Evolutionary conservation across 2,329 filamentous ascomycete genomes (phyloP).

Genomic region (Helicocarpus griseus): DNA sequence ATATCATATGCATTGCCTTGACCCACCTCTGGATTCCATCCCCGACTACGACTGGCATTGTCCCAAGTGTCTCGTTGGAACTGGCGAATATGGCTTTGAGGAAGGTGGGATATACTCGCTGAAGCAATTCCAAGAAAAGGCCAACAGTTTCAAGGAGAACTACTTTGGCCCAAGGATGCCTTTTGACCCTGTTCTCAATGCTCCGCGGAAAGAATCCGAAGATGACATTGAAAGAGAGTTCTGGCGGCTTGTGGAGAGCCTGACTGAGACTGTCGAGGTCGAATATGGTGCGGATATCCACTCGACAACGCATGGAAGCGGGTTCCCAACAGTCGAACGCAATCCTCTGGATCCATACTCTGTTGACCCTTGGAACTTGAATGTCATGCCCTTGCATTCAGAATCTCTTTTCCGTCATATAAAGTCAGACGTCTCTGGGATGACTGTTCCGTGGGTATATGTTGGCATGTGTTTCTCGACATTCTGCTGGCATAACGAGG

Average conservation of each 20-base stretch:
- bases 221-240: slow-evolving; percentile 96
- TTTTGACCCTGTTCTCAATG: slow-evolving; percentile 74
- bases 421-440: slow-evolving; percentile 95
- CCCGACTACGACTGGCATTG: slow-evolving; percentile 94
- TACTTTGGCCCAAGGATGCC: slow-evolving; percentile 90
- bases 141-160: slow-evolving; percentile 84
- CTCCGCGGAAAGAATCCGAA: slow-evolving; percentile 72
- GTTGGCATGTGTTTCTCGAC: slow-evolving; percentile 99
- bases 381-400: slow-evolving; percentile 77
- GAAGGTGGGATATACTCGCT: slow-evolving; percentile 93
- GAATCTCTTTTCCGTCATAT: slow-evolving; percentile 95
- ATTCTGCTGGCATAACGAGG: slow-evolving; percentile 99
- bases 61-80: slow-evolving; percentile 85
- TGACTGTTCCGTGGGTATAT: slow-evolving; percentile 99
- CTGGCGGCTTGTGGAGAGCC: slow-evolving; percentile 86
- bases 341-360: slow-evolving; percentile 81
- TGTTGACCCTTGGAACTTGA: slow-evolving; percentile 90
- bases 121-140: slow-evolving; percentile 92
- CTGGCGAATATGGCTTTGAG: slow-evolving; percentile 94
- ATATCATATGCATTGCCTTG: slow-evolving; percentile 79
- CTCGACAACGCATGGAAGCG: slow-evolving; percentile 93
- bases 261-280: slow-evolving; percentile 93
- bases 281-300: slow-evolving; percentile 98
- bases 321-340: slow-evolving; percentile 88
- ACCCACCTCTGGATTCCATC: slow-evolving; percentile 67